These are phyloP conservation scores for Xylaria sp. DNA, from an alignment of 2,329 filamentous ascomycete species.

Conservation along the genomic window DNA sequence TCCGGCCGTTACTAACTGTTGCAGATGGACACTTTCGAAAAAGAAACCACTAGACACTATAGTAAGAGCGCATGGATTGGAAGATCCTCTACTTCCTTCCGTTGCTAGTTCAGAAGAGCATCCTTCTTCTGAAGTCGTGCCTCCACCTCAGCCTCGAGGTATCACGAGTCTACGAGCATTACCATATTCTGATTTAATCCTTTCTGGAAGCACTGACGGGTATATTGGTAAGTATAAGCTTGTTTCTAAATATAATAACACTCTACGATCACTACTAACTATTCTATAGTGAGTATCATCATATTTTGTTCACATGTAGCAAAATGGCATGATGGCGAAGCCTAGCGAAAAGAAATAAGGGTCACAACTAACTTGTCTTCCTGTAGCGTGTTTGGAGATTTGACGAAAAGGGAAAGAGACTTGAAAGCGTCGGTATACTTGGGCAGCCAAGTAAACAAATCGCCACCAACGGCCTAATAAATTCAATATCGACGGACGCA, in stretches of 20 bases:
- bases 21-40: slow-evolving; percentile 61
- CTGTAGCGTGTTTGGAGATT: slow-evolving; percentile 79
- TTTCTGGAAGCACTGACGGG: slow-evolving; percentile 96
- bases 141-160: slow-evolving; percentile 79
- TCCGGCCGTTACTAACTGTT: slow-evolving; percentile 53
- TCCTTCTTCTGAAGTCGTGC: slow-evolving; percentile 67
- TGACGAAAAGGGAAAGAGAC: slow-evolving; percentile 81
- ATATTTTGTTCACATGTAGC: background rate
- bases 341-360: background rate
- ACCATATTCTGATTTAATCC: slow-evolving; percentile 88
- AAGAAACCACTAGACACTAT: slow-evolving; percentile 92
- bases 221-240: slow-evolving; percentile 61
- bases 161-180: slow-evolving; percentile 90
- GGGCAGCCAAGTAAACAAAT: slow-evolving; percentile 53
- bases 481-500: slow-evolving; percentile 37
- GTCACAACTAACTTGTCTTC: slow-evolving; percentile 20
- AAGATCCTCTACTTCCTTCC: slow-evolving; percentile 74
- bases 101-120: slow-evolving; percentile 78
- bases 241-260: background rate
- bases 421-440: slow-evolving; percentile 78
- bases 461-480: slow-evolving; percentile 35
- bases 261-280: slow-evolving; percentile 20
- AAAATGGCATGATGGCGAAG: background rate
- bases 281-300: slow-evolving; percentile 28
- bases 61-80: slow-evolving; percentile 84